A percentile compares a stretch with the other conserved stretches of the same genome.
Conservation (phyloP, 1,284 basidiomycete genomes). For the Puccinia triticina region DNA sequence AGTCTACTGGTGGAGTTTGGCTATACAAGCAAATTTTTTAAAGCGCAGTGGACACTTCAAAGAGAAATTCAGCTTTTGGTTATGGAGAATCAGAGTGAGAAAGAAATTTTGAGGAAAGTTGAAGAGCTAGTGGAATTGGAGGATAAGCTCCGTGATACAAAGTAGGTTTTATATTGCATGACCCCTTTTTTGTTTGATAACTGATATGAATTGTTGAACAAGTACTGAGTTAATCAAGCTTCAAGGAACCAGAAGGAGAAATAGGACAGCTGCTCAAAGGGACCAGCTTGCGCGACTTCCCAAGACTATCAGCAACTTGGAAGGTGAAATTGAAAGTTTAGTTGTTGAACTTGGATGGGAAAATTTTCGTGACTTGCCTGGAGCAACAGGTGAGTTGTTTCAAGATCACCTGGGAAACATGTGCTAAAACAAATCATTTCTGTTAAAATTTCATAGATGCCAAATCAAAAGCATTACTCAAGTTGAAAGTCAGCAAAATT, state of each 20-base stretch:
- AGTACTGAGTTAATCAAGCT: neutral
- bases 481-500: neutral
- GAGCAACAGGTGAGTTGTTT: neutral
- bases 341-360: neutral
- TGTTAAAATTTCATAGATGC: neutral
- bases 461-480: slow-evolving; percentile 5
- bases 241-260: neutral
- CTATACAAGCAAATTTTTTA: neutral
- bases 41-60: neutral
- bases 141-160: neutral
- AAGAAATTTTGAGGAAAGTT: neutral
- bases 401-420: neutral
- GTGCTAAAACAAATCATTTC: neutral
- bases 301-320: neutral
- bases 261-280: neutral
- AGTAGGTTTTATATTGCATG: too few relatives aligned
- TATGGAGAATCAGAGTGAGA: neutral
- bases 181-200: too few relatives aligned
- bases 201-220: neutral
- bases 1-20: neutral
- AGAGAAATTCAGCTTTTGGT: neutral
- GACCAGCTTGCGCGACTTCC: neutral
- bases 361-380: neutral
- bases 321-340: neutral
- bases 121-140: slow-evolving; percentile 6